Evolutionary conservation across 2,329 filamentous ascomycete species (phyloP), one percentile per base, ranked within the genome.

Genomic region (Neonectria faginata): DNA sequence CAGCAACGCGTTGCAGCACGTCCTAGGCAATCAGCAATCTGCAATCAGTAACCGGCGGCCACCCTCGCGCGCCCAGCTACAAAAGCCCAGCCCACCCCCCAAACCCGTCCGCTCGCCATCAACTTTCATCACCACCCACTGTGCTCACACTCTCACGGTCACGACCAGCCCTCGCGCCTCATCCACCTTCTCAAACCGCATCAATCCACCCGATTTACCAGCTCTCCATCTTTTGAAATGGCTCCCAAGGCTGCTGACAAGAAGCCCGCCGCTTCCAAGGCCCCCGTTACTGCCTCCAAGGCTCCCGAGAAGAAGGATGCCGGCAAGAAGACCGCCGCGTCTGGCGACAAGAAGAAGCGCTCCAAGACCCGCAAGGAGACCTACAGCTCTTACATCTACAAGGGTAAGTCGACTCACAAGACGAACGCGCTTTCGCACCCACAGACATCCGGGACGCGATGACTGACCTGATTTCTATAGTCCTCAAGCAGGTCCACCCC

Each of bases 341-440:
- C 93, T 80, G 96, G 96, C 72, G 96, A 98, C 77, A 98, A 98
- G 94, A 99, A 99, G 93, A 99, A 98, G 94, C 93, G 96, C 80
- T 97, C 94, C 87, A 99, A 99, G 94, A 93, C 94, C 74, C 91
- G 96, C 86, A 98, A 98, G 92, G 96, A 99, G 89, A 99, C 96
- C n/a, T 99, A 99, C 88, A 97, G 92, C 75, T 97, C 93, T 61
- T 99, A 99, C 90, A 99, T 99, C 86, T 99, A 98, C 92, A 99
- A 98, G 89, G 96, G 95, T 97, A 80, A 82, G 75, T 70, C 53
- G 14, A 11, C 16, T 31, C 8, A 14, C n/a, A 29, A 47, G 57
- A 16, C 59, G 71, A 25, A 25, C 25, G 25, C 65, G 65, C 27
- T 31, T 51, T 20, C 41, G 53, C 64, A 54, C 59, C 52, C 64